A percentile compares a stretch with the other conserved stretches of the same genome.
These are phyloP conservation scores for Rhodotorula diobovata DNA, from an alignment of 768 basidiomycete species.

Conservation along the genomic window DNA sequence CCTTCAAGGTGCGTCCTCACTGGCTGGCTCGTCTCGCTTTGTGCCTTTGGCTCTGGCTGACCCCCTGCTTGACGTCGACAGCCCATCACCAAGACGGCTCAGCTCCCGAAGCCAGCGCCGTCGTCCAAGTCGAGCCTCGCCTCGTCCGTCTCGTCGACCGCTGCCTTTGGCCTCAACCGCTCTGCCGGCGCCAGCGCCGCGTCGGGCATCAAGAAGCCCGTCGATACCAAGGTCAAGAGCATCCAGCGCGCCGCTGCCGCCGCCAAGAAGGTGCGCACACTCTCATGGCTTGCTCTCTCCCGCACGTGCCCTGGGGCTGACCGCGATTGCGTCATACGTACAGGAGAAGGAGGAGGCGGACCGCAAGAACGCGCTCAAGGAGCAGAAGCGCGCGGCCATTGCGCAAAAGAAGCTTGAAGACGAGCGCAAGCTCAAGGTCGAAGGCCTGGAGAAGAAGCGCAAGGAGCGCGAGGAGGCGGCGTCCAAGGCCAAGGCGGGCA, in stretches of 20 bases:
- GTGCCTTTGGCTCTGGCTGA: too few relatives aligned
- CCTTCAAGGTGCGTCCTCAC: conserved; percentile 21
- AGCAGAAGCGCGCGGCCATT: conserved; percentile 66
- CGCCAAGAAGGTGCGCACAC: conserved; percentile 72
- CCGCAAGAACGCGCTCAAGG: conserved; percentile 69
- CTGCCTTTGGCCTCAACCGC: conserved; percentile 56
- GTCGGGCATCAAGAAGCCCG: conserved; percentile 59
- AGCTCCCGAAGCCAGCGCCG: background rate
- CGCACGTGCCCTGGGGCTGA: background rate
- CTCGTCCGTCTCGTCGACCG: conserved; percentile 59
- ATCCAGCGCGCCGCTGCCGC: conserved; percentile 73
- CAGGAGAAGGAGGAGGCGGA: conserved; percentile 88
- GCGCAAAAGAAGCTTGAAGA: conserved; percentile 70
- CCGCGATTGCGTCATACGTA: background rate
- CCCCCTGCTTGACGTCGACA: too few relatives aligned
- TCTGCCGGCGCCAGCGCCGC: conserved; percentile 56
- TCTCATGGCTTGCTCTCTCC: background rate
- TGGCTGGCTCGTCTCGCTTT: background rate
- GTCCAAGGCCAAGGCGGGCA: conserved; percentile 20
- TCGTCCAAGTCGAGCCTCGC: conserved; percentile 47
- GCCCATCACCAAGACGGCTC: conserved; percentile 19
- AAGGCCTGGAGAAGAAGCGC: conserved; percentile 47
- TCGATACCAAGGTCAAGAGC: conserved; percentile 71
- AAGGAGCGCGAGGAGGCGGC: conserved; percentile 35
- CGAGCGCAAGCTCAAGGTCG: conserved; percentile 62